A percentile compares a stretch with the other conserved stretches of the same genome.
These are phyloP conservation scores for Mentha longifolia DNA, from an alignment of 257 asterid species.

Conservation along the genomic window DNA sequence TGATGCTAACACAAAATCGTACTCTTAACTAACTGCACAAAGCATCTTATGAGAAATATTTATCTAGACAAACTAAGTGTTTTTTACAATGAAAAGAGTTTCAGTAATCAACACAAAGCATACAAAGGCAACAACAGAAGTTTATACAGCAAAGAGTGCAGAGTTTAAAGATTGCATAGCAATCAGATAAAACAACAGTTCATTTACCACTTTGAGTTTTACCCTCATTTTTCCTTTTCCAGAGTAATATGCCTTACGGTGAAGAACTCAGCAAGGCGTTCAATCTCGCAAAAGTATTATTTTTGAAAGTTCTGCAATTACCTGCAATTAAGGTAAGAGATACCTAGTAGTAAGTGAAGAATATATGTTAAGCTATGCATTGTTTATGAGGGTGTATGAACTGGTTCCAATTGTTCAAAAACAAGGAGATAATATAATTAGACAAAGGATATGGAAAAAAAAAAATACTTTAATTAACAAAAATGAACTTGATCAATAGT, in stretches of 20 bases:
- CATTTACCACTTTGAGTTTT: background rate
- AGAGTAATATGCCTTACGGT: background rate
- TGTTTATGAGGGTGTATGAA: background rate
- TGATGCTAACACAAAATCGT: too few species aligned
- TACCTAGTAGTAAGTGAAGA: background rate
- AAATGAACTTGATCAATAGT: conserved; percentile 1
- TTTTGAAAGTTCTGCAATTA: background rate
- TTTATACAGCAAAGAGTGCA: background rate
- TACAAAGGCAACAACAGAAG: background rate
- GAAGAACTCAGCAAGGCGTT: background rate
- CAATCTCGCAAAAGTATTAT: background rate
- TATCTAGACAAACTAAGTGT: too few species aligned
- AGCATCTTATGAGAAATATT: background rate
- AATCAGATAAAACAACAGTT: background rate
- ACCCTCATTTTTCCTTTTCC: background rate
- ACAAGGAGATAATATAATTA: too few species aligned
- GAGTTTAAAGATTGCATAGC: background rate
- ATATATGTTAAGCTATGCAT: background rate
- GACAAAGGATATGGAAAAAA: too few species aligned
- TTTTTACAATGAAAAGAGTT: too few species aligned
- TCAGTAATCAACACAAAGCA: too few species aligned
- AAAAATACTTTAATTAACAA: background rate
- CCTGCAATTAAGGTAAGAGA: background rate
- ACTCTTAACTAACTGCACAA: background rate
- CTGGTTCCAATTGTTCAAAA: background rate